Evolutionary conservation across 2,329 filamentous ascomycete genomes (phyloP).

Genomic region (Xylariales sp.): DNA sequence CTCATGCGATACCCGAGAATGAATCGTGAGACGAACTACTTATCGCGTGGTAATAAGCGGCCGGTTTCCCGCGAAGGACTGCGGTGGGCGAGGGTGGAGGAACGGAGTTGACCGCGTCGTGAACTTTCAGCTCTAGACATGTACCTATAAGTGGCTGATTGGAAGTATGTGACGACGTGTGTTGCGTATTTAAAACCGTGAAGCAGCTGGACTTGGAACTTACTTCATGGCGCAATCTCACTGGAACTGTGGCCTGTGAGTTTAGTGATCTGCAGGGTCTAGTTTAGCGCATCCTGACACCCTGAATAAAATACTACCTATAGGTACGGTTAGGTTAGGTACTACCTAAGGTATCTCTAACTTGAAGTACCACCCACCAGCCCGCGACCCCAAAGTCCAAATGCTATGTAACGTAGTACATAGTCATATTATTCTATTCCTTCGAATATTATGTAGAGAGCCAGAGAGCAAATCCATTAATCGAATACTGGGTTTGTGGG

Average conservation of each 20-base stretch:
- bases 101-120: constrained; percentile 4
- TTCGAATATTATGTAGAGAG: neutral
- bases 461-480: neutral
- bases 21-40: neutral
- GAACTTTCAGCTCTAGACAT: neutral
- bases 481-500: neutral
- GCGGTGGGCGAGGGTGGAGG: constrained; percentile 1
- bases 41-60: neutral
- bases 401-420: no score
- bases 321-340: no score
- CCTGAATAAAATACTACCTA: neutral
- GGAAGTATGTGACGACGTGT: neutral
- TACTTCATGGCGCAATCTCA: constrained; percentile 10
- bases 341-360: no score
- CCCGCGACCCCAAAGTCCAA: no score
- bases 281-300: constrained; percentile 24
- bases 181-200: constrained; percentile 7
- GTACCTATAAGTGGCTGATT: neutral
- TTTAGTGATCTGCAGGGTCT: constrained; percentile 35
- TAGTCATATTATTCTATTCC: no score
- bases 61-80: neutral
- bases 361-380: neutral
- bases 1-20: neutral
- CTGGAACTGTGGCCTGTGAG: constrained; percentile 10
- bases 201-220: neutral